A percentile compares a stretch with the other conserved stretches of the same genome.
Conservation (phyloP, 768 basidiomycete genomes). For the Tephrocybe sp. region DNA sequence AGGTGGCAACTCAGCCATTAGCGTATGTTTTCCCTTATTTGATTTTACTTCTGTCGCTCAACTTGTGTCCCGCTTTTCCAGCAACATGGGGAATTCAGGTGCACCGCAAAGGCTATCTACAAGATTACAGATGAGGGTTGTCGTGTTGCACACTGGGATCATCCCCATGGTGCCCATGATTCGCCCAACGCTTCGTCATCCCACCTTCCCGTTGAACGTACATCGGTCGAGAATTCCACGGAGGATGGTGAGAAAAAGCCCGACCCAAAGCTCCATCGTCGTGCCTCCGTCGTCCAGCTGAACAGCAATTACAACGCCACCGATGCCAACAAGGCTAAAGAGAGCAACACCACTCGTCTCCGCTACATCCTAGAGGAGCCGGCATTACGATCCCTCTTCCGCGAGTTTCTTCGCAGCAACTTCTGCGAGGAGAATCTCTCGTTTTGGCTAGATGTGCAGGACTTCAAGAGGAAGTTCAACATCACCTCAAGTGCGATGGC, state of each 20-base stretch:
- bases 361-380: constrained; percentile 93
- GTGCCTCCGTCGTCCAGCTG: constrained; percentile 74
- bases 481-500: constrained; percentile 92
- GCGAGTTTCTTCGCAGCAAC: constrained; percentile 90
- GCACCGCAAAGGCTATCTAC: constrained; percentile 94
- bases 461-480: constrained; percentile 94
- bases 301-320: constrained; percentile 52
- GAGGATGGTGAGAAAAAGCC: constrained; percentile 29
- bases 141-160: constrained; percentile 83
- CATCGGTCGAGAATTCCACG: constrained; percentile 54
- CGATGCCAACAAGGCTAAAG: constrained; percentile 60
- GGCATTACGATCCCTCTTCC: constrained; percentile 82
- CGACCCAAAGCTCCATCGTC: constrained; percentile 70
- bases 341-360: constrained; percentile 90
- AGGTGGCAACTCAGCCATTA: constrained; percentile 70
- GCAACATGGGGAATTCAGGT: constrained; percentile 96
- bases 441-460: constrained; percentile 96
- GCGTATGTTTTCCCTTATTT: constrained; percentile 41
- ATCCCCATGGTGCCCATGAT: constrained; percentile 37
- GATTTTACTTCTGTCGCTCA: constrained; percentile 7
- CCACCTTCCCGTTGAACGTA: constrained; percentile 57
- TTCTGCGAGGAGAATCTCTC: constrained; percentile 98
- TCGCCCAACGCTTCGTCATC: constrained; percentile 68
- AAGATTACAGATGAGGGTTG: constrained; percentile 90
- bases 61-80: constrained; percentile 26